These are phyloP conservation scores for Monilinia vaccinii-corymbosi DNA, from an alignment of 2,329 filamentous ascomycete genomes.

Conservation along the genomic window DNA sequence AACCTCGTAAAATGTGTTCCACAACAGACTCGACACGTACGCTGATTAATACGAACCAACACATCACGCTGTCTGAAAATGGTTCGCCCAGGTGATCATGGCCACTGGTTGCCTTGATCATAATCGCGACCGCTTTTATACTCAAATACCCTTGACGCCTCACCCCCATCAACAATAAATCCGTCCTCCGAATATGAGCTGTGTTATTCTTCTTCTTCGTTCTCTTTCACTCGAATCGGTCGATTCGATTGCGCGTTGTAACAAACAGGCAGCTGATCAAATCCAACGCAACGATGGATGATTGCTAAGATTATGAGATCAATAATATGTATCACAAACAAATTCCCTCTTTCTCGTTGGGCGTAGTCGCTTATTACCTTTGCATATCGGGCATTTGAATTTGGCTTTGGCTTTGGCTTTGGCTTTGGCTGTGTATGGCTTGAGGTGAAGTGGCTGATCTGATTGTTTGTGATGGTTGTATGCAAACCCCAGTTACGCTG, in stretches of 20 bases:
- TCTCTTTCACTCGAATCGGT: no score
- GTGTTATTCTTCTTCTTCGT: background rate
- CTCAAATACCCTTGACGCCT: slow-evolving; percentile 7
- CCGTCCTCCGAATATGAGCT: background rate
- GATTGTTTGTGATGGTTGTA: background rate
- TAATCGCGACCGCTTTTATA: background rate
- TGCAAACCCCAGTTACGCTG: background rate
- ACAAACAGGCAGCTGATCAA: background rate
- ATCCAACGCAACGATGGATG: background rate
- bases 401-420: background rate
- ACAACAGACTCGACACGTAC: slow-evolving; percentile 4
- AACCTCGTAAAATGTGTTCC: slow-evolving; percentile 9
- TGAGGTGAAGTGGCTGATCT: background rate
- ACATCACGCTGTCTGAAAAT: slow-evolving; percentile 2
- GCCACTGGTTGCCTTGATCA: background rate
- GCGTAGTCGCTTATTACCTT: background rate
- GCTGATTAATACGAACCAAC: slow-evolving; percentile 7
- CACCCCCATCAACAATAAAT: background rate
- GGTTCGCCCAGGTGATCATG: slow-evolving; percentile 11
- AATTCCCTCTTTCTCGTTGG: slow-evolving; percentile 2
- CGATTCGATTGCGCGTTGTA: slow-evolving; percentile 3
- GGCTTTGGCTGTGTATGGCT: background rate
- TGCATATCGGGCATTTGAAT: slow-evolving; percentile 7
- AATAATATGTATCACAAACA: background rate
- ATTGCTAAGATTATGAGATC: background rate